Base-by-base conservation (phyloP, 257 asterid species). In the Nicotiana sylvestris region DNA sequence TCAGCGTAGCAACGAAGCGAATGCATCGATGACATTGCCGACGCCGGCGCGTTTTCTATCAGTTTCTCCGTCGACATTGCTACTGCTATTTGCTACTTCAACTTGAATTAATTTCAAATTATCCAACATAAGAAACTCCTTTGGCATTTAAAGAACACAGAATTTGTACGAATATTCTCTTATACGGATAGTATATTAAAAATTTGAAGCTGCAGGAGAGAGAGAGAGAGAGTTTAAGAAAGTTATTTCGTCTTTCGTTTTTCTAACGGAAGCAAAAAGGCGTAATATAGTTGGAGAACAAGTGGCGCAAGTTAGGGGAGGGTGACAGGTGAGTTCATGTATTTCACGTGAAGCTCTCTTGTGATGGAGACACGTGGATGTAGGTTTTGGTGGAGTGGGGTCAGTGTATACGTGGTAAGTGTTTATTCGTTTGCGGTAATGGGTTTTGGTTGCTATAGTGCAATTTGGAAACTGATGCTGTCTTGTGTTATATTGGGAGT, bases 31-130 rank as follows among this genome's bases (percentile, higher is more conserved):
- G 90, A 90, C 57, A 83, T 25, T 66, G 86, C 91, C 77, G 92
- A 66, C 25, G 82, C 72, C 33, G 88, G 29, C 53, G 18, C 78
- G 61, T 70, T 61, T 64, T 87, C 90, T 80, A 93, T 85, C 12
- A 94, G 92, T 82, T 89, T 91, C 87, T 94, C 98, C 86, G 90
- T 87, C 91, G 89, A 92, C 99, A 94, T 95, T 86, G 8, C 82
- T n/a, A 39, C 46, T 29, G 39, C 6, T 72, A 21, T 55, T 21
- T 51, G 25, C 17, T 9, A 29, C 5, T 51, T 46, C 81, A 57
- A 27, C 66, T 51, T 58, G 17, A 58, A 61, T 57, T 12, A 78
- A 21, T 72, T 72, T 18, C 77, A 29, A 29, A 21, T 21, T 58
- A 58, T 84, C 84, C 69, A 58, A 58, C 10, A 58, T 58, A 65